Evolutionary conservation across 2,329 filamentous ascomycete species (phyloP).

Genomic region (Trichoderma koningiopsis): DNA sequence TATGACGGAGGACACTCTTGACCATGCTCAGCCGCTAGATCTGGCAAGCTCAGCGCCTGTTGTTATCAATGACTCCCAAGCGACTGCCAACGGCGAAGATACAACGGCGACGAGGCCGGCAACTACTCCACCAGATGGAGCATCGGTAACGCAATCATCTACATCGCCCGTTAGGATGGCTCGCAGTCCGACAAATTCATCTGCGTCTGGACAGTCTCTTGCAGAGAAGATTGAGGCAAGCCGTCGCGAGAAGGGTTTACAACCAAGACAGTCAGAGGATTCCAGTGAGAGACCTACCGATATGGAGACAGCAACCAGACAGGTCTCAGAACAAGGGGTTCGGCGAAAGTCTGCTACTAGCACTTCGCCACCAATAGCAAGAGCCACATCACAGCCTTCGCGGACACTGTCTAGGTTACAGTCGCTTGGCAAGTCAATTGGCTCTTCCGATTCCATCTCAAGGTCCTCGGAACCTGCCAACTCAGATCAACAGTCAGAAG

Average conservation of each 20-base stretch:
- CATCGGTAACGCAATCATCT: conserved; percentile 29
- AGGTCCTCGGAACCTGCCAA: conserved; percentile 32
- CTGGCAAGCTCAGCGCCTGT: conserved; percentile 37
- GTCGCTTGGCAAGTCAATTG: conserved; percentile 47
- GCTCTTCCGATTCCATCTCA: conserved; percentile 40
- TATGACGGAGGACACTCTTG: conserved; percentile 42
- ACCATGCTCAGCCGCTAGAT: conserved; percentile 54
- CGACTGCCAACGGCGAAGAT: background rate
- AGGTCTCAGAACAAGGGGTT: conserved; percentile 40
- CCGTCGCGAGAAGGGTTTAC: conserved; percentile 49
- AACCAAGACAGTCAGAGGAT: conserved; percentile 39
- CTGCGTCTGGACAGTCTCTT: conserved; percentile 35
- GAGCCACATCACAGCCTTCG: conserved; percentile 56
- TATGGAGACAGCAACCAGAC: conserved; percentile 33
- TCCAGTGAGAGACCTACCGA: conserved; percentile 30
- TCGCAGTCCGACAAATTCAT: conserved; percentile 29
- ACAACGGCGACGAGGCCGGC: background rate
- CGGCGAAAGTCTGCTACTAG: conserved; percentile 50
- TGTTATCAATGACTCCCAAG: conserved; percentile 14
- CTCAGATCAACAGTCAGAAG: conserved; percentile 37
- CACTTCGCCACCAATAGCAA: conserved; percentile 55
- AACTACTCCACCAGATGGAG: conserved; percentile 10
- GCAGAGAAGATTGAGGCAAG: conserved; percentile 55
- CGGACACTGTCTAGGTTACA: conserved; percentile 51
- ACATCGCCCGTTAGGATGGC: conserved; percentile 30